A percentile compares a stretch with the other conserved stretches of the same genome.
These are phyloP conservation scores for Saksenaea oblongispora DNA, from an alignment of 371 early-diverging fungal species.

Conservation along the genomic window DNA sequence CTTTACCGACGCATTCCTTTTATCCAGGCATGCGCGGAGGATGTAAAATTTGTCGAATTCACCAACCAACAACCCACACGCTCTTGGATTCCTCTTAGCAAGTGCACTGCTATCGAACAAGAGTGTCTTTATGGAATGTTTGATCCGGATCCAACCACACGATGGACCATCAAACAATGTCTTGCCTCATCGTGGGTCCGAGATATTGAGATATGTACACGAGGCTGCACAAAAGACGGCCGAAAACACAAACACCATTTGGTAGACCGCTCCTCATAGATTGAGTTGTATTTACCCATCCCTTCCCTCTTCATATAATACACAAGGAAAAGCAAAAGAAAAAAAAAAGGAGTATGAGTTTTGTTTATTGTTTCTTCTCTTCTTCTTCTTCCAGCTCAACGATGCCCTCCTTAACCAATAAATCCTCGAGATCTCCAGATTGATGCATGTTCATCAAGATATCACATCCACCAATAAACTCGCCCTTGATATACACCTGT, in stretches of 20 bases:
- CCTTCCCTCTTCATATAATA: background rate
- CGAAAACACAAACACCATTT: conserved; percentile 9
- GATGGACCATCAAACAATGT: conserved; percentile 30
- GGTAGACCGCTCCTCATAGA: background rate
- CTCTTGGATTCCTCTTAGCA: conserved; percentile 5
- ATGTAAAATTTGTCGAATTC: conserved; percentile 66
- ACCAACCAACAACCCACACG: conserved; percentile 28
- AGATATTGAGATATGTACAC: conserved; percentile 28
- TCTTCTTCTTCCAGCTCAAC: conserved; percentile 48
- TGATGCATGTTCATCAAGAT: conserved; percentile 92
- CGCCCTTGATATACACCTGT: conserved; percentile 95
- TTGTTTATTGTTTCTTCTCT: conserved; percentile 22
- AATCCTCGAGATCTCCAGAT: conserved; percentile 84
- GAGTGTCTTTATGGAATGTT: conserved; percentile 25
- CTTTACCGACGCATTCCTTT: conserved; percentile 72
- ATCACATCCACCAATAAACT: conserved; percentile 98
- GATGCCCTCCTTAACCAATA: conserved; percentile 82
- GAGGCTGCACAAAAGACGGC: conserved; percentile 10
- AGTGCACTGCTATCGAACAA: background rate
- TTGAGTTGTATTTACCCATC: background rate
- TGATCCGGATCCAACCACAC: conserved; percentile 30
- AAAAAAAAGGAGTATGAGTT: background rate
- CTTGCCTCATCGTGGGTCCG: conserved; percentile 33
- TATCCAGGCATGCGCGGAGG: conserved; percentile 47
- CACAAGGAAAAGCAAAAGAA: conserved; percentile 3